Evolutionary conservation across 257 asterid species (phyloP).

Genomic region (Fraxinus excelsior): DNA sequence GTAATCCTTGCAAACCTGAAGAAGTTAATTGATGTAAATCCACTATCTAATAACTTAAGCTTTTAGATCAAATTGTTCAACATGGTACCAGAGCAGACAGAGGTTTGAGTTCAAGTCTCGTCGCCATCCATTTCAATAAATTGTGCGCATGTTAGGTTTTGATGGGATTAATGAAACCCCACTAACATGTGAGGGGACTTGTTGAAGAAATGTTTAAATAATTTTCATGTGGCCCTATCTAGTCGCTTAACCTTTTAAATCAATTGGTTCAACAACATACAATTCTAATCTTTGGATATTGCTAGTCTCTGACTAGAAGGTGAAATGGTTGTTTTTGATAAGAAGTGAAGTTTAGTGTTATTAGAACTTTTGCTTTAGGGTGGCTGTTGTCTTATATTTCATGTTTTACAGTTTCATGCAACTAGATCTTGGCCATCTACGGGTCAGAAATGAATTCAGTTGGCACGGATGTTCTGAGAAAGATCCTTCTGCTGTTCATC

Average conservation of each 20-base stretch:
- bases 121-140: not conserved
- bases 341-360: not conserved
- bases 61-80: not conserved
- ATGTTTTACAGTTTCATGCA: slow-evolving; percentile 83
- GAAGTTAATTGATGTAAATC: not conserved
- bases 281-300: not conserved
- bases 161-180: not conserved
- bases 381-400: slow-evolving; percentile 24
- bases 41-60: not conserved
- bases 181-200: not conserved
- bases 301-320: slow-evolving; percentile 12
- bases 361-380: not conserved
- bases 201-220: not conserved
- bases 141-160: not conserved
- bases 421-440: slow-evolving; percentile 96
- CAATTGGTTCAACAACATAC: slow-evolving; percentile 10
- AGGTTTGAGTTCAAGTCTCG: not conserved
- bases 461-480: slow-evolving; percentile 91
- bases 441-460: slow-evolving; percentile 66
- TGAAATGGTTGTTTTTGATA: slow-evolving; percentile 1
- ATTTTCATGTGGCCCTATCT: not conserved
- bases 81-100: no score
- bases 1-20: slow-evolving; percentile 9
- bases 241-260: not conserved
- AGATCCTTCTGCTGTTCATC: slow-evolving; percentile 95